Evolutionary conservation across 345 rosid genomes (phyloP), one percentile per base, ranked within the genome.

Genomic region (Carallia pectinifolia): DNA sequence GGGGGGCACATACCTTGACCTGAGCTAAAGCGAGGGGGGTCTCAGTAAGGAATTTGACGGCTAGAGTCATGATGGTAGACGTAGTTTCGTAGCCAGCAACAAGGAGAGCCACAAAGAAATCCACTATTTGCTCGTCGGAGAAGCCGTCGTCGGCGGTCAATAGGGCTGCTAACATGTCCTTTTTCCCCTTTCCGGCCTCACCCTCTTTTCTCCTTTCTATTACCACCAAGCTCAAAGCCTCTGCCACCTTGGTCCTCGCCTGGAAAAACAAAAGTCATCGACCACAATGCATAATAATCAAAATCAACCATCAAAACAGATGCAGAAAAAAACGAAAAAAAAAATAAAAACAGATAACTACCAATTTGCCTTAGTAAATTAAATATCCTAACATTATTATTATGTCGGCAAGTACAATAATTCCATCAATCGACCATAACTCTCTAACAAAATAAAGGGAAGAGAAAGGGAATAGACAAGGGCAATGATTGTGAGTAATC

Each of bases 1-100:
- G 5, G 23, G 23, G 23, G 3, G 27, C 18, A 16, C 67, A 6
- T 65, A 96, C 99, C 96, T 88, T 88, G 62, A 96, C 88, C 64
- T 92, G 95, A 44, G 87, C 90, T 83, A 96, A 82, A 69, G 99
- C 98, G 12, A 81, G 76, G 67, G 98, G 98, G 19, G 94, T 87
- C 78, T 96, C 98, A 0, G 96, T 92, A n/a, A 92, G 87, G 82
- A 90, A 90, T 76, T 92, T 96, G 10, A 90, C 93, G 66, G 98
- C 99, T 3, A 96, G 97, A 64, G 99, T 96, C 98, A 96, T 96
- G 34, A 83, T 88, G 2, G 98, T 90, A 0, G 99, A 89, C 5
- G 98, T 92, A 29, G 99, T 96, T 78, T 96, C 99, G 67, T 96
- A 92, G 66, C 97, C 99, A 9, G 98, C 98, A n/a, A 96, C 98